Evolutionary conservation across 2,329 filamentous ascomycete species (phyloP).

Genomic region (Xylariales sp.): DNA sequence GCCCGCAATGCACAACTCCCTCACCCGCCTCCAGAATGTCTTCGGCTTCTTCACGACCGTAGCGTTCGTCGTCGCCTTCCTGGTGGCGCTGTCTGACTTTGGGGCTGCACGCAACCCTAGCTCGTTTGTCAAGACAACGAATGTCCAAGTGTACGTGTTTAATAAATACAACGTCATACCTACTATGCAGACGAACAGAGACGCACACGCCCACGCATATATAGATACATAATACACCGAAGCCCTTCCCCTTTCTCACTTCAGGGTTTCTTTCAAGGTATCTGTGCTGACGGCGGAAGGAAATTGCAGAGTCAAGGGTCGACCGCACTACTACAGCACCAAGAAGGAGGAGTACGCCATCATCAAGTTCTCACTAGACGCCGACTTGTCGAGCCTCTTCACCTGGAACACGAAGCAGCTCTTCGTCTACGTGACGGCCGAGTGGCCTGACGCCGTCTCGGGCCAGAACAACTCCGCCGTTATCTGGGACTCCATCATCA

Average conservation of each 20-base stretch:
- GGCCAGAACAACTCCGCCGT: slow-evolving; percentile 64
- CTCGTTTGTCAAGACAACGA: slow-evolving; percentile 61
- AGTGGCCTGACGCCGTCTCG: slow-evolving; percentile 46
- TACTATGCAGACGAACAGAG: no score
- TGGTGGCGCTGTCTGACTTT: slow-evolving; percentile 80
- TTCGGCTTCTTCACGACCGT: slow-evolving; percentile 99
- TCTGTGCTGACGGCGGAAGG: neutral
- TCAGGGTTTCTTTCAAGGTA: neutral
- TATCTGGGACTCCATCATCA: slow-evolving; percentile 96
- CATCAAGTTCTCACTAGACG: slow-evolving; percentile 88
- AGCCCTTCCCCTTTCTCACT: neutral
- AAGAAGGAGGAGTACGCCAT: slow-evolving; percentile 96
- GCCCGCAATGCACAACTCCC: slow-evolving; percentile 74
- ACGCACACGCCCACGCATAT: no score
- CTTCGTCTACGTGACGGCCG: slow-evolving; percentile 92
- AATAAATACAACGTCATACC: neutral
- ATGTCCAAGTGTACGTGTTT: slow-evolving; percentile 74
- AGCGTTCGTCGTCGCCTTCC: slow-evolving; percentile 70
- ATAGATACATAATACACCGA: neutral
- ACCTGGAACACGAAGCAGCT: slow-evolving; percentile 99
- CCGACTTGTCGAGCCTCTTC: slow-evolving; percentile 88
- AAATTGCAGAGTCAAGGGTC: slow-evolving; percentile 67
- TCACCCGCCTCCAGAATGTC: slow-evolving; percentile 83
- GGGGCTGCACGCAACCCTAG: slow-evolving; percentile 64
- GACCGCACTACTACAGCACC: slow-evolving; percentile 90